Conservation (phyloP, 2,329 filamentous ascomycete genomes). For the Bertia moriformis region DNA sequence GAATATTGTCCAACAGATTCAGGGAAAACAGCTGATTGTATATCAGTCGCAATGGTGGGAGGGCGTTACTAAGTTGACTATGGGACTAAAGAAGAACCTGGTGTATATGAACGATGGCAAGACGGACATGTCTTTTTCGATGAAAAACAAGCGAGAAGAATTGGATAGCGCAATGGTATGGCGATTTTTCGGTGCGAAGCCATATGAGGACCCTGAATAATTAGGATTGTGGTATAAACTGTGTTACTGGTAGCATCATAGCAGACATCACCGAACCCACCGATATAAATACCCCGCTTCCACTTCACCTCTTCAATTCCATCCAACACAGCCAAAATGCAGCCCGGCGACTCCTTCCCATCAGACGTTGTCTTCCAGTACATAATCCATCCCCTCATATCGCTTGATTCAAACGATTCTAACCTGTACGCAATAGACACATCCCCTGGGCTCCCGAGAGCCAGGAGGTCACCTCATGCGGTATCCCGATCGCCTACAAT, state of each 20-base stretch:
- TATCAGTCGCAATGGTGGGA: background rate
- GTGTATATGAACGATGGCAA: background rate
- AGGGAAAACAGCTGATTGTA: background rate
- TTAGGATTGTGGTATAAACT: no score
- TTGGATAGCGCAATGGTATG: background rate
- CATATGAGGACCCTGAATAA: background rate
- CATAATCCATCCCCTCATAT: background rate
- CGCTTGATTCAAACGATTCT: background rate
- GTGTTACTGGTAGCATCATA: no score
- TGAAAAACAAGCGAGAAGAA: background rate
- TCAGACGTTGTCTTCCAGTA: background rate
- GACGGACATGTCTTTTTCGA: background rate
- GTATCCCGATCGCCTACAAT: background rate
- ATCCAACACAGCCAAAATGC: no score
- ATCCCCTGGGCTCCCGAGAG: background rate
- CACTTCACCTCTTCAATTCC: no score
- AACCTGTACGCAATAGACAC: background rate
- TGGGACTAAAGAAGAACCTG: background rate
- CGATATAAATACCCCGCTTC: no score
- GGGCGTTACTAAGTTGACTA: background rate
- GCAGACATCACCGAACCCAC: no score
- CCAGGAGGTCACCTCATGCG: background rate
- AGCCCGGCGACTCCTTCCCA: background rate
- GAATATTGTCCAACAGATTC: background rate
- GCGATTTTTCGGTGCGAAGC: background rate